A percentile compares a stretch with the other conserved stretches of the same genome.
Evolutionary conservation across 352 stramenopile genomes (phyloP).

Genomic region (Lagenidium giganteum): DNA sequence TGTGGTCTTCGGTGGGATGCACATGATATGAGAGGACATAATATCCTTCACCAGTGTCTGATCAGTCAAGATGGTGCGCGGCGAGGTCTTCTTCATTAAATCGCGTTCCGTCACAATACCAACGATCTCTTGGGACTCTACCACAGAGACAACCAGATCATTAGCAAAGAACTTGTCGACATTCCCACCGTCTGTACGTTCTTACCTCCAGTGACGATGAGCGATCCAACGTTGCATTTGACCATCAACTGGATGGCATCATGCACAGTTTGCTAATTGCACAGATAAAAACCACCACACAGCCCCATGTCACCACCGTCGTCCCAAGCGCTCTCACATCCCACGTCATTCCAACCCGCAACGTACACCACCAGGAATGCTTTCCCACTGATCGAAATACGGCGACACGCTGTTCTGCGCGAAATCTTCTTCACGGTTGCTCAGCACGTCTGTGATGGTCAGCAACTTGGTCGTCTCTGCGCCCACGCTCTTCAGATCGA

Average conservation of each 20-base stretch:
- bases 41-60: constrained; percentile 68
- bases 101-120: constrained; percentile 83
- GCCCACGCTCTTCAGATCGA: constrained; percentile 45
- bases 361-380: constrained; percentile 53
- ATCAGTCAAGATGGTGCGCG: constrained; percentile 32
- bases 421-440: constrained; percentile 45
- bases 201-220: constrained; percentile 74
- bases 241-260: constrained; percentile 74
- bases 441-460: constrained; percentile 71
- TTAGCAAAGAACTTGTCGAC: not conserved
- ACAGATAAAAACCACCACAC: not conserved
- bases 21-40: constrained; percentile 86
- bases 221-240: constrained; percentile 70
- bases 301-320: too few relatives aligned
- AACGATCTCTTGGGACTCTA: constrained; percentile 59
- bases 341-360: not conserved
- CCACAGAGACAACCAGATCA: constrained; percentile 6
- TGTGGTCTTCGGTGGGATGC: constrained; percentile 70
- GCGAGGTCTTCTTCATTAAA: constrained; percentile 72
- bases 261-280: constrained; percentile 65
- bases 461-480: constrained; percentile 61
- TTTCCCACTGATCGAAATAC: constrained; percentile 76
- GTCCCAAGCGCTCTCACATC: not conserved
- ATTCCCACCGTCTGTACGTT: not conserved
- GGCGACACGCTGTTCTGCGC: constrained; percentile 20